Base-by-base conservation (phyloP, 2,329 filamentous ascomycete genomes). In the Tolypocladium amazonense region DNA sequence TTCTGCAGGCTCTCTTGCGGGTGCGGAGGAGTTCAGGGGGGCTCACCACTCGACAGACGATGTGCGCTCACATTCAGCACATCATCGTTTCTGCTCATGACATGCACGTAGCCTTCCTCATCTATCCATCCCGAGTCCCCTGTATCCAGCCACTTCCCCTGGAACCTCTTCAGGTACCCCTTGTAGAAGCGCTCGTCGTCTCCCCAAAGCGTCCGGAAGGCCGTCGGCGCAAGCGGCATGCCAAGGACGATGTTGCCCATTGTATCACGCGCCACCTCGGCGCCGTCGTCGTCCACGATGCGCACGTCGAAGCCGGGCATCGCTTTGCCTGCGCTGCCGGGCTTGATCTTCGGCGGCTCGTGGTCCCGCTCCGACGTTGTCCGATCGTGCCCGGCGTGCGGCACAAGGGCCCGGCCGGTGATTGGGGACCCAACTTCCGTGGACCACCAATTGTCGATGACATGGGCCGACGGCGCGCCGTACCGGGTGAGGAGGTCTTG, bases 11-110 rank as follows among this genome's bases (percentile, higher is more conserved):
- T n/a, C 0, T 45, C n/a, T 23, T 45, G 8, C 4, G 5, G n/a
- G 18, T 9, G 39, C 20, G 8, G n/a, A 47, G 15, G 43, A 2
- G 23, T 12, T 0, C 11, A 18, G 18, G 5, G 14, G 50, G 3
- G 72, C 80, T 67, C 78, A 89, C 89, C 90, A 14, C 92, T 96
- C 63, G 89, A 93, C 62, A 97, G 87, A 18, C 92, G 84, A 76
- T 97, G 92, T 6, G 92, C 92, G 47, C 92, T 92, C n/a, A 96
- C 92, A 69, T 97, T 97, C 69, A 97, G 92, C 61, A 97, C 88
- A 72, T 97, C 92, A 75, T 97, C 92, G 38, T 77, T 80, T 47
- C 84, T 75, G 47, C 81, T 81, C 84, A 87, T 86, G 65, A 87
- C 83, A 64, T 83, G 81, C 47, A 87, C 79, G 66, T 86, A 86